phyloP scores from a whole-genome alignment of 345 rosid genomes.

The Populus euphratica region DNA sequence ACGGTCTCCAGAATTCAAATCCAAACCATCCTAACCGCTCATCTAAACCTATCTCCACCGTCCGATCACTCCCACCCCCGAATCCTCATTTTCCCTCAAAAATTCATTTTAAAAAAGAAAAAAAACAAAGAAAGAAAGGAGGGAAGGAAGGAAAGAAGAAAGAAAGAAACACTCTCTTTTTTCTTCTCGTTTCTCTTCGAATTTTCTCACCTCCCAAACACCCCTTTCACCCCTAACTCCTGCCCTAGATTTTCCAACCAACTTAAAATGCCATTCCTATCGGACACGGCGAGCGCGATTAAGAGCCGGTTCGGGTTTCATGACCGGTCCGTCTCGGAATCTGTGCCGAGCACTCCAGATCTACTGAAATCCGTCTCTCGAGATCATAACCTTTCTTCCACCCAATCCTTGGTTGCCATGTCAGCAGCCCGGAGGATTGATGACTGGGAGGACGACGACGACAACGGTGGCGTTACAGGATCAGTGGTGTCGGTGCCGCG shows the following conservation, averaged over 20 bases:
- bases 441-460: constrained; percentile 47
- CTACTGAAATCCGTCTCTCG: constrained; percentile 41
- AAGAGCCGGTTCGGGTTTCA: constrained; percentile 86
- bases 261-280: constrained; percentile 60
- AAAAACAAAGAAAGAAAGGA: neutral
- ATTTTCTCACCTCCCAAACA: constrained; percentile 2
- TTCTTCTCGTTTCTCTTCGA: neutral
- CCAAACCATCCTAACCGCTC: constrained; percentile 24
- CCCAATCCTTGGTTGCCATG: constrained; percentile 25
- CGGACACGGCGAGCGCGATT: constrained; percentile 77
- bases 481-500: constrained; percentile 22
- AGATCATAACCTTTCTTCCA: constrained; percentile 25
- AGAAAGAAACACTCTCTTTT: neutral
- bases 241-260: neutral
- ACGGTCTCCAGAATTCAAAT: constrained; percentile 34
- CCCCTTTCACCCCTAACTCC: neutral
- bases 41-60: constrained; percentile 3
- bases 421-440: constrained; percentile 35
- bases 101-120: neutral
- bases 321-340: constrained; percentile 48
- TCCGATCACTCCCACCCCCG: constrained; percentile 17
- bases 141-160: no score
- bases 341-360: constrained; percentile 47
- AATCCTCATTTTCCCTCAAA: neutral
- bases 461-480: constrained; percentile 13